Evolutionary conservation across 495 filamentous ascomycete species (phyloP).

Genomic region (Bacidia gigantensis): DNA sequence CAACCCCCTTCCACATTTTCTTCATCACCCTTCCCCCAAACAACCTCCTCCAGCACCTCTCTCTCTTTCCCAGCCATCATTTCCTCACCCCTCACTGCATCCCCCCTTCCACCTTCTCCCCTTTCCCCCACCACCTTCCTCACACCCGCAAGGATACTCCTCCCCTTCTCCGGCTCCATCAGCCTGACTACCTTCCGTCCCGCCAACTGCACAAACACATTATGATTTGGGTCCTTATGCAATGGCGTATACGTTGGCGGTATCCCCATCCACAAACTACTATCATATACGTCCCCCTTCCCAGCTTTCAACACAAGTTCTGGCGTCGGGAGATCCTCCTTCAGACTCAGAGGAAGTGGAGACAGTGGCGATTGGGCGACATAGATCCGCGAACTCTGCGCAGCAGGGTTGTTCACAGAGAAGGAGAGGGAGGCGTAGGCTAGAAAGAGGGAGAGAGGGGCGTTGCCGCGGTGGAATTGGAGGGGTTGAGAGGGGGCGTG

Average conservation of each 20-base stretch:
- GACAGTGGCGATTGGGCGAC: constrained; percentile 68
- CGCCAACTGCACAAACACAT: constrained; percentile 75
- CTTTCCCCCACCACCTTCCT: constrained; percentile 26
- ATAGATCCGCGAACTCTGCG: constrained; percentile 39
- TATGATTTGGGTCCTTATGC: constrained; percentile 88
- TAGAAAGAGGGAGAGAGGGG: constrained; percentile 44
- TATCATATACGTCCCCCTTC: constrained; percentile 66
- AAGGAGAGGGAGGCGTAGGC: constrained; percentile 31
- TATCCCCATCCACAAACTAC: constrained; percentile 77
- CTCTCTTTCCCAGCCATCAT: constrained; percentile 80
- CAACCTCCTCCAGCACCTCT: constrained; percentile 44
- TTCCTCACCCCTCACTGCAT: constrained; percentile 51
- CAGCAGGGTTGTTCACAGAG: constrained; percentile 5
- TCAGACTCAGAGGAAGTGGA: constrained; percentile 46
- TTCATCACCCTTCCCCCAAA: constrained; percentile 45
- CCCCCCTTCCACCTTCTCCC: constrained; percentile 20
- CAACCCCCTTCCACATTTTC: constrained; percentile 25
- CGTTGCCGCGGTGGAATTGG: constrained; percentile 42
- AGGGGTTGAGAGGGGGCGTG: background rate
- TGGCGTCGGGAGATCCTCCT: constrained; percentile 55
- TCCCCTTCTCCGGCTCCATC: constrained; percentile 46
- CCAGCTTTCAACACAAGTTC: constrained; percentile 44
- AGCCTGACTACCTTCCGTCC: constrained; percentile 63
- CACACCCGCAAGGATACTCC: constrained; percentile 43
- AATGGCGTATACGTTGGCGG: constrained; percentile 79